These are phyloP conservation scores for Xanthoparmelia taractica DNA, from an alignment of 495 filamentous ascomycete genomes.

Conservation along the genomic window DNA sequence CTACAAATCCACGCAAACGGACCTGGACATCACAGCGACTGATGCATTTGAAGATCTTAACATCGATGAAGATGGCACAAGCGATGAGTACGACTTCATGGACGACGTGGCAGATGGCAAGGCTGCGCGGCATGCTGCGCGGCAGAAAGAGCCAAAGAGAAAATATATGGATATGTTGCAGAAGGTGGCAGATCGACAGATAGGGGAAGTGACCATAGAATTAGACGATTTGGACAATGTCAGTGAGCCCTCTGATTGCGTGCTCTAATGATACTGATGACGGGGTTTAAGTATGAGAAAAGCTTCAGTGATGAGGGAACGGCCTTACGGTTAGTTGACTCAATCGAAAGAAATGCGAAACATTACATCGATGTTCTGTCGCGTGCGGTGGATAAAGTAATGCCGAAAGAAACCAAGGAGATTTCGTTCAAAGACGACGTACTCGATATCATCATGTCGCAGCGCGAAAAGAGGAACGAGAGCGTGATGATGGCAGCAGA, in stretches of 20 bases:
- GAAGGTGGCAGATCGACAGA: constrained; percentile 70
- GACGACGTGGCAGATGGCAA: constrained; percentile 66
- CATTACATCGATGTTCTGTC: constrained; percentile 92
- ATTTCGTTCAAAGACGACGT: constrained; percentile 96
- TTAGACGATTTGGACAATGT: constrained; percentile 78
- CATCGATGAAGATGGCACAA: constrained; percentile 79
- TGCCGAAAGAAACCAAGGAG: constrained; percentile 72
- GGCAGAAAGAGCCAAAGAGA: constrained; percentile 50
- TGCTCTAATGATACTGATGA: constrained; percentile 8
- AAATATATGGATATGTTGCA: constrained; percentile 93
- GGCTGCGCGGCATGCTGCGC: constrained; percentile 35
- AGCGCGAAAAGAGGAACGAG: constrained; percentile 79
- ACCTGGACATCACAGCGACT: constrained; percentile 58
- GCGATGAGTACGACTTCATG: constrained; percentile 93
- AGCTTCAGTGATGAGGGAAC: constrained; percentile 55
- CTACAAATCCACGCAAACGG: constrained; percentile 76
- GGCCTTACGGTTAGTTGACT: constrained; percentile 66
- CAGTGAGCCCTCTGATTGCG: constrained; percentile 26
- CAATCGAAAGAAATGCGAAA: constrained; percentile 81
- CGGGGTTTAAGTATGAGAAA: constrained; percentile 59
- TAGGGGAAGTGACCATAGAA: constrained; percentile 71
- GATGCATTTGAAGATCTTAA: constrained; percentile 75
- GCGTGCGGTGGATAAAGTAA: constrained; percentile 73
- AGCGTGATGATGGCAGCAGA: constrained; percentile 60
- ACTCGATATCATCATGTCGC: constrained; percentile 89